phyloP scores from a whole-genome alignment of 345 rosid genomes.

The Eucalyptus lansdowneana region DNA sequence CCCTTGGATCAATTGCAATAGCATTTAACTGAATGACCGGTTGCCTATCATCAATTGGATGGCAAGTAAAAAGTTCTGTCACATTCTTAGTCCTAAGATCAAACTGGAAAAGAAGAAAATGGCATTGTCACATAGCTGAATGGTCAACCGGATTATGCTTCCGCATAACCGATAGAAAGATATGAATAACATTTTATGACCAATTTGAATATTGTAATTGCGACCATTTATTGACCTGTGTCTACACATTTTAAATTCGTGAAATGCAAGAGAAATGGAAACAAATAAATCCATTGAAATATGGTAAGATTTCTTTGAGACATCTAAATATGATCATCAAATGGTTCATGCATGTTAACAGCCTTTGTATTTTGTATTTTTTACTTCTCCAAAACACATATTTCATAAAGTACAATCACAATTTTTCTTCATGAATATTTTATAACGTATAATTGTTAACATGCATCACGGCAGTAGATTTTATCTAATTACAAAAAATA shows the following conservation, averaged over 20 bases:
- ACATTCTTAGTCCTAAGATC: slow-evolving; percentile 63
- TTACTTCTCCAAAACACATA: neutral
- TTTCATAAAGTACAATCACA: neutral
- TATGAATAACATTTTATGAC: neutral
- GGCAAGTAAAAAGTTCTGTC: slow-evolving; percentile 68
- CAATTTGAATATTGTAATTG: neutral
- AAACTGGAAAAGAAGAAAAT: slow-evolving; percentile 40
- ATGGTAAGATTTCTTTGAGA: neutral
- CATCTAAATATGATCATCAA: neutral
- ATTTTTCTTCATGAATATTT: neutral
- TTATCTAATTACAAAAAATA: neutral
- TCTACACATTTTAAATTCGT: neutral
- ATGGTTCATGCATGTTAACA: neutral
- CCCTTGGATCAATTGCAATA: slow-evolving; percentile 74
- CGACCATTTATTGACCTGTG: neutral
- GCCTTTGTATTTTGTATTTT: neutral
- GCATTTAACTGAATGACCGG: slow-evolving; percentile 42
- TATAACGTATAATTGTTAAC: neutral
- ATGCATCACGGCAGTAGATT: neutral
- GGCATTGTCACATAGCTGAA: neutral
- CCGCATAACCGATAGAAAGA: neutral
- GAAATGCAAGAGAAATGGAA: neutral
- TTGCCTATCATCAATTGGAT: slow-evolving; percentile 8
- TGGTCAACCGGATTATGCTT: neutral
- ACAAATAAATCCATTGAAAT: neutral